Percentiles rank a stretch among this genome's conserved stretches.
Conservation (phyloP, 2,329 filamentous ascomycete genomes). For the Beauveria varroae region DNA sequence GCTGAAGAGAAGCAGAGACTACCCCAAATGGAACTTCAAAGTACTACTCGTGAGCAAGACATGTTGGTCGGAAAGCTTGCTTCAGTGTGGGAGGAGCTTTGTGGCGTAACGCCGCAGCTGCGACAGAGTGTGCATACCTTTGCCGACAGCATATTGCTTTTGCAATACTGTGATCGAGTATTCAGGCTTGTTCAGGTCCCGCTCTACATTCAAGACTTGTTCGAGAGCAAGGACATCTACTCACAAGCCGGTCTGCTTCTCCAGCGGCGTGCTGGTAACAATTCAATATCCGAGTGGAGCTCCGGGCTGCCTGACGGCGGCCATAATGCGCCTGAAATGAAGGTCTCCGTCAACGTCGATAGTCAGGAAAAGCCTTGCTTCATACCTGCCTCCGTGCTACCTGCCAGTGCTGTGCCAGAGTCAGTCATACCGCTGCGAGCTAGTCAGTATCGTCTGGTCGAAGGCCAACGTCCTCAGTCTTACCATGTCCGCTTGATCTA, state of each 20-base stretch:
- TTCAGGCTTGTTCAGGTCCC: slow-evolving; percentile 20
- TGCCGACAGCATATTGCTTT: slow-evolving; percentile 30
- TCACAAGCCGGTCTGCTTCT: not conserved
- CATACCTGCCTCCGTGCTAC: not conserved
- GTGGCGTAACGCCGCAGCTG: slow-evolving; percentile 19
- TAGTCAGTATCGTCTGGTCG: slow-evolving; percentile 22
- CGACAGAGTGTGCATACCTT: slow-evolving; percentile 22
- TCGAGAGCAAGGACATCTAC: slow-evolving; percentile 12
- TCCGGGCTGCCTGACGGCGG: not conserved
- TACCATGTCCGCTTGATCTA: slow-evolving; percentile 28
- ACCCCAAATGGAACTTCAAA: not conserved
- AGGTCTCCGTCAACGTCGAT: not conserved
- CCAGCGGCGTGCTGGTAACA: not conserved
- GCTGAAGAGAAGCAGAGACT: not conserved
- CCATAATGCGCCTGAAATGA: not conserved
- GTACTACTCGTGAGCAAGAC: not conserved
- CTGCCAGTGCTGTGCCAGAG: not conserved
- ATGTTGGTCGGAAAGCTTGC: slow-evolving; percentile 13
- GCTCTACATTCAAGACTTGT: slow-evolving; percentile 29
- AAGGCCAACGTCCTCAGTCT: slow-evolving; percentile 26
- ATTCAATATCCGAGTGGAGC: no score
- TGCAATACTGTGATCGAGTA: slow-evolving; percentile 29
- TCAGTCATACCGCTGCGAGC: slow-evolving; percentile 20
- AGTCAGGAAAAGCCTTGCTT: not conserved
- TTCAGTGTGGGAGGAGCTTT: slow-evolving; percentile 24